phyloP scores from a whole-genome alignment of 1,284 basidiomycete species.

The Heterobasidion annosum region DNA sequence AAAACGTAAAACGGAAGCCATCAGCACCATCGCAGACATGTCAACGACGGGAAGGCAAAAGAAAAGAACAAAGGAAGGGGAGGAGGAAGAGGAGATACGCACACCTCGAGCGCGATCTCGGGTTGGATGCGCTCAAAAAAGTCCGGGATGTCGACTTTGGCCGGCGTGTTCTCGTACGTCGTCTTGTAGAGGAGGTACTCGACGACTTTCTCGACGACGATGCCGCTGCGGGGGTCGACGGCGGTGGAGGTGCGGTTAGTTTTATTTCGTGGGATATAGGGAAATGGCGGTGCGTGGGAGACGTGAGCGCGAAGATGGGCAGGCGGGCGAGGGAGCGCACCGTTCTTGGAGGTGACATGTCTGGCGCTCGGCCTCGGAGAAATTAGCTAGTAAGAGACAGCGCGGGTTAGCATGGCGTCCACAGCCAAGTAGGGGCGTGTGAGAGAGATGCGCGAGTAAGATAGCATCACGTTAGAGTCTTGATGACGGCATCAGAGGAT shows the following conservation, averaged over 20 bases:
- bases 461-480: too few species aligned
- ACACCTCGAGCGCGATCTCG: constrained; percentile 80
- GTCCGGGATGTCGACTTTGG: constrained; percentile 71
- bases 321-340: constrained; percentile 16
- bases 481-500: too few species aligned
- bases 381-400: constrained; percentile 27
- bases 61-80: background rate
- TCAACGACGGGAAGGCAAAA: too few species aligned
- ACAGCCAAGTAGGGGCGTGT: too few species aligned
- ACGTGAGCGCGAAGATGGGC: background rate
- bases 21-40: too few species aligned
- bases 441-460: too few species aligned
- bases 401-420: background rate
- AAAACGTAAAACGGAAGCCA: too few species aligned
- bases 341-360: constrained; percentile 39
- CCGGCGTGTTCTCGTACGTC: constrained; percentile 47
- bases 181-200: constrained; percentile 80
- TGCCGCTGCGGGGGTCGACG: constrained; percentile 34
- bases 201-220: constrained; percentile 73
- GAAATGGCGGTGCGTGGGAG: background rate
- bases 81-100: constrained; percentile 21
- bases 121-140: constrained; percentile 71
- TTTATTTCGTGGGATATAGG: background rate
- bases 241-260: background rate
- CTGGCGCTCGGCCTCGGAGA: constrained; percentile 40